These are phyloP conservation scores for Mucor irregularis DNA, from an alignment of 371 early-diverging fungal genomes.

Conservation along the genomic window DNA sequence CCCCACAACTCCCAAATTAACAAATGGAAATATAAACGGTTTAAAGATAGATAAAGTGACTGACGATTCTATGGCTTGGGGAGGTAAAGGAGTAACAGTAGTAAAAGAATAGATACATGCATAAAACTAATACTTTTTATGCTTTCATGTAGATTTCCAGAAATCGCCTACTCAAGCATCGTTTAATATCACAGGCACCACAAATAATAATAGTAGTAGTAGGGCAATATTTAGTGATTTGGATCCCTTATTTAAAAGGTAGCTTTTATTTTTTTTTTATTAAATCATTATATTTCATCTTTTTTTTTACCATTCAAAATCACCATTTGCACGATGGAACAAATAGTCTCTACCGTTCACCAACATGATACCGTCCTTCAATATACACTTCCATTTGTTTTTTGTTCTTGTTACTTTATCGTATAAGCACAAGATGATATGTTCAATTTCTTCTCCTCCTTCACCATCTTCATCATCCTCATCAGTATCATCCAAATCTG, in stretches of 20 bases:
- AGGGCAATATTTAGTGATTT: conserved; percentile 20
- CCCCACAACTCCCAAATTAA: no score
- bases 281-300: not conserved
- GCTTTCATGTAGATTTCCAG: not conserved
- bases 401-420: conserved; percentile 94
- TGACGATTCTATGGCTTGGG: conserved; percentile 1
- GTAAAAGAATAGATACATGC: not conserved
- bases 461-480: conserved; percentile 77
- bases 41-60: not conserved
- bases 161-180: conserved; percentile 3
- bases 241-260: conserved; percentile 21
- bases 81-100: not conserved
- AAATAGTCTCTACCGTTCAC: conserved; percentile 94
- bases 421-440: conserved; percentile 93
- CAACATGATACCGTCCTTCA: conserved; percentile 93
- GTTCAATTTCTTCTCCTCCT: conserved; percentile 75
- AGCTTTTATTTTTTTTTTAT: conserved; percentile 3
- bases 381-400: conserved; percentile 96
- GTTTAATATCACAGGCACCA: no score
- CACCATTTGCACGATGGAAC: conserved; percentile 91
- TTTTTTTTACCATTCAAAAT: conserved; percentile 87
- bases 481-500: conserved; percentile 82
- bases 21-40: not conserved
- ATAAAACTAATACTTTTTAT: not conserved
- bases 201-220: no score